Percentiles rank a stretch among this genome's conserved stretches.
Conservation (phyloP, 371 early-diverging fungal genomes). For the Chytridium lagenaria region DNA sequence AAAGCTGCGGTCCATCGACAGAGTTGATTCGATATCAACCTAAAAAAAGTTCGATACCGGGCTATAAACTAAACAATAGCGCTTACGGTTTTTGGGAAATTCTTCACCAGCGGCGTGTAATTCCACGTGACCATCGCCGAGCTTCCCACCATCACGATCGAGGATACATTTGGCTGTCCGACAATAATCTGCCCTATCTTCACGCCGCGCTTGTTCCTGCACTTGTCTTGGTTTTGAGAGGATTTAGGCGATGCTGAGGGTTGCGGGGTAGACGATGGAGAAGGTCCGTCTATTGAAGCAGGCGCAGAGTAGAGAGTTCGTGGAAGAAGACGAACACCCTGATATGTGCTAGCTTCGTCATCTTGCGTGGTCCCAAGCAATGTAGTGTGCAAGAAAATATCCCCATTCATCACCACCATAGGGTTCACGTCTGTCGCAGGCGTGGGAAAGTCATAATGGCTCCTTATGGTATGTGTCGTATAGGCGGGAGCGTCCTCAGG, state of each 20-base stretch:
- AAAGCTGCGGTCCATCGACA: slow-evolving; percentile 1
- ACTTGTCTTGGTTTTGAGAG: neutral
- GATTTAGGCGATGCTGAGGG: neutral
- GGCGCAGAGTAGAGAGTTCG: neutral
- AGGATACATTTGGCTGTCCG: slow-evolving; percentile 26
- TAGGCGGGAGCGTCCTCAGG: neutral
- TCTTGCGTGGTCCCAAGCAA: neutral
- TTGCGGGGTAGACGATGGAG: neutral
- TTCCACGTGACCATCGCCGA: slow-evolving; percentile 13
- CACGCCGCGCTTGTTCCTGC: slow-evolving; percentile 23
- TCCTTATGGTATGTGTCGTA: neutral
- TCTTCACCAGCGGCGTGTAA: slow-evolving; percentile 25
- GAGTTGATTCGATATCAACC: slow-evolving; percentile 28
- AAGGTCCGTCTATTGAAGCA: neutral
- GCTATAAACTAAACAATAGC: too few relatives aligned
- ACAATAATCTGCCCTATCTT: slow-evolving; percentile 24
- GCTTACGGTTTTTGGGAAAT: slow-evolving; percentile 14
- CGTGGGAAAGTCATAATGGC: too few relatives aligned
- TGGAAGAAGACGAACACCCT: neutral
- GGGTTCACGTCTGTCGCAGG: neutral
- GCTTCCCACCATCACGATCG: slow-evolving; percentile 20
- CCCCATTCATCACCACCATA: neutral
- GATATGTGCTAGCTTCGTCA: neutral
- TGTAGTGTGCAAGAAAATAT: too few relatives aligned
- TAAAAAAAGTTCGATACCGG: too few relatives aligned